Evolutionary conservation across 352 stramenopile species (phyloP).

Genomic region (Thalassiosira livingstoniorum): DNA sequence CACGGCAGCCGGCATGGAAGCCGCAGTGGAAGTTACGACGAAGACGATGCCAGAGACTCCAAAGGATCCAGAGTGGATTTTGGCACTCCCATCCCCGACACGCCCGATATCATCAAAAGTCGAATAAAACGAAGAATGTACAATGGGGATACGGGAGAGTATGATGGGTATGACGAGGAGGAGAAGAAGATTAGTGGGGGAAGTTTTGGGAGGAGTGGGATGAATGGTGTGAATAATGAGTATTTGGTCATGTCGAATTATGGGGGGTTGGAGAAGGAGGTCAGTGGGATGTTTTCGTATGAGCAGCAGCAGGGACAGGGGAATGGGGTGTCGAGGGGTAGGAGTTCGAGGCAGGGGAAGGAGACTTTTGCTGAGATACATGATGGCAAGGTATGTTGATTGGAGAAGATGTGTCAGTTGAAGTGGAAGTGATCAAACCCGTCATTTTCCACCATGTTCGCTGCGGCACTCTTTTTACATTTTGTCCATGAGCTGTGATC

Average conservation of each 20-base stretch:
- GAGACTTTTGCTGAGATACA: slow-evolving; percentile 42
- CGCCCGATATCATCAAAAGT: slow-evolving; percentile 8
- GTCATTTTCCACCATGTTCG: not conserved
- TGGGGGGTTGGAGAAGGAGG: slow-evolving; percentile 72
- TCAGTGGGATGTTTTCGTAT: slow-evolving; percentile 29
- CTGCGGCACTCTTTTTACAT: too few species aligned
- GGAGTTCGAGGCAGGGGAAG: not conserved
- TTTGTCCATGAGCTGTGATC: too few species aligned
- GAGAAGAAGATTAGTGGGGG: slow-evolving; percentile 33
- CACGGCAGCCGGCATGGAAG: not conserved
- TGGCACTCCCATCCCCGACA: slow-evolving; percentile 47
- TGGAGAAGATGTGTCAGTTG: too few species aligned
- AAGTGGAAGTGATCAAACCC: not conserved
- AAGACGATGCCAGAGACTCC: slow-evolving; percentile 13
- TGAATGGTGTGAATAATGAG: not conserved
- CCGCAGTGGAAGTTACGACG: not conserved
- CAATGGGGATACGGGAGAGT: slow-evolving; percentile 19
- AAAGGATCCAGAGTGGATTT: too few species aligned
- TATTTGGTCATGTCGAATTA: slow-evolving; percentile 56
- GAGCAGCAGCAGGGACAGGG: not conserved
- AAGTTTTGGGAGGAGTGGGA: slow-evolving; percentile 13
- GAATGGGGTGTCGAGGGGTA: not conserved
- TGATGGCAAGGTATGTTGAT: slow-evolving; percentile 48
- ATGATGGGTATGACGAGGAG: slow-evolving; percentile 22
- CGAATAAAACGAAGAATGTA: not conserved